Evolutionary conservation across 2,329 filamentous ascomycete species (phyloP).

Genomic region (Colletotrichum australisinense): DNA sequence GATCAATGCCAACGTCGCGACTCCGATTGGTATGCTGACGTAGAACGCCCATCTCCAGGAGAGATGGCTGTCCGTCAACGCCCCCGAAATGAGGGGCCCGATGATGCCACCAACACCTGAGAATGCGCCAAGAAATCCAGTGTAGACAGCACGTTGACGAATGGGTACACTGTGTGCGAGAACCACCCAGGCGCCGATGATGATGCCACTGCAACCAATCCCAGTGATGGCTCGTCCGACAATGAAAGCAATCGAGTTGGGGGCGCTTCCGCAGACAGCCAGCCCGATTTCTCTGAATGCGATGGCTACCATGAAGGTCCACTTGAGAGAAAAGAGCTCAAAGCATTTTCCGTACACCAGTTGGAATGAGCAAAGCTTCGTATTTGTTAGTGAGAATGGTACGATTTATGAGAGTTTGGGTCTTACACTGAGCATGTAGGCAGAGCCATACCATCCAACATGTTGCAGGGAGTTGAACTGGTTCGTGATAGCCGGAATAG

Average conservation of each 20-base stretch:
- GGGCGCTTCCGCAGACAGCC: slow-evolving; percentile 41
- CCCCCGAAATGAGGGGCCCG: slow-evolving; percentile 43
- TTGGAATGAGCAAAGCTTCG: slow-evolving; percentile 38
- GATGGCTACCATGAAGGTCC: slow-evolving; percentile 40
- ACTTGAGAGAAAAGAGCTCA: slow-evolving; percentile 43
- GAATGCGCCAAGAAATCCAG: slow-evolving; percentile 51
- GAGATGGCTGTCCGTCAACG: slow-evolving; percentile 43
- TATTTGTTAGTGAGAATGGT: slow-evolving; percentile 36
- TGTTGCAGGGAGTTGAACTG: slow-evolving; percentile 62
- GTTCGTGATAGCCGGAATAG: slow-evolving; percentile 61
- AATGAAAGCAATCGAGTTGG: slow-evolving; percentile 49
- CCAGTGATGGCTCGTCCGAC: slow-evolving; percentile 51
- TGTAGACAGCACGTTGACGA: slow-evolving; percentile 46
- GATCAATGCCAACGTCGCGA: slow-evolving; percentile 38
- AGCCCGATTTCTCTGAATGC: slow-evolving; percentile 41
- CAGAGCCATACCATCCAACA: slow-evolving; percentile 67
- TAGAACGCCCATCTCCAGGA: slow-evolving; percentile 46
- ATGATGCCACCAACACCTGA: slow-evolving; percentile 49
- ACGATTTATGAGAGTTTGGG: background rate
- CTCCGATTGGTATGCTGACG: slow-evolving; percentile 44
- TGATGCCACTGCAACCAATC: slow-evolving; percentile 48
- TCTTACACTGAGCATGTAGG: slow-evolving; percentile 55
- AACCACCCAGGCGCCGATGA: slow-evolving; percentile 49
- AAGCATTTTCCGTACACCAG: slow-evolving; percentile 44
- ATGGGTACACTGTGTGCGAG: slow-evolving; percentile 50